These are phyloP conservation scores for Chimonanthus praecox DNA, from an alignment of 164 flowering plant genomes.

Conservation along the genomic window DNA sequence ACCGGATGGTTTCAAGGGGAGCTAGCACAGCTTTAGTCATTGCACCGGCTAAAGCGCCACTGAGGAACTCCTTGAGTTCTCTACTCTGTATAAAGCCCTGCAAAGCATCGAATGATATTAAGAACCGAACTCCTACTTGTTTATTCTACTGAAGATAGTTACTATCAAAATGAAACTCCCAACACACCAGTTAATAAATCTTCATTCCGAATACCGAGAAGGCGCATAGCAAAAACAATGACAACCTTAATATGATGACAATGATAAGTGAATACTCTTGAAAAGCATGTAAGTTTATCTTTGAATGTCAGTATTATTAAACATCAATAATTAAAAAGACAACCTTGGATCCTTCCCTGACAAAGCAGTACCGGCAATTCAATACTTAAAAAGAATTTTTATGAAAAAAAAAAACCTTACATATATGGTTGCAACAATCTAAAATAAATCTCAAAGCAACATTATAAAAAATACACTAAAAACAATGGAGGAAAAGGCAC, in stretches of 20 bases:
- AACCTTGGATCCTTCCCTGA: no score
- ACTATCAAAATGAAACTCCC: background rate
- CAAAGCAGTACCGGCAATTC: no score
- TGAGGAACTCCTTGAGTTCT: conserved; percentile 91
- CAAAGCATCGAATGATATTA: background rate
- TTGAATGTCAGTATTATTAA: background rate
- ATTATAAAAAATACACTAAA: no score
- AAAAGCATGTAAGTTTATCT: background rate
- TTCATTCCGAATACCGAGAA: background rate
- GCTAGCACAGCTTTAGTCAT: conserved; percentile 98
- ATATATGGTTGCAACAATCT: no score
- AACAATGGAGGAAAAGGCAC: no score
- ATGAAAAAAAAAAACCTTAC: no score
- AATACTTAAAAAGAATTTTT: no score
- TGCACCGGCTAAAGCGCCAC: conserved; percentile 98
- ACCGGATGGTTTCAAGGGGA: conserved; percentile 98
- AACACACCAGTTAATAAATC: background rate
- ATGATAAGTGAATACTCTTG: background rate
- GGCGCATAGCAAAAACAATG: background rate
- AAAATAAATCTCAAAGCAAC: no score
- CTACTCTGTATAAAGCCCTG: conserved; percentile 43
- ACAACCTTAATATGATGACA: background rate
- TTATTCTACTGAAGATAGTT: background rate
- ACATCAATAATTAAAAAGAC: no score
- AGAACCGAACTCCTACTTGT: background rate